Evolutionary conservation across 768 basidiomycete species (phyloP).

Genomic region (button mushroom (Agaricus bisporus)): DNA sequence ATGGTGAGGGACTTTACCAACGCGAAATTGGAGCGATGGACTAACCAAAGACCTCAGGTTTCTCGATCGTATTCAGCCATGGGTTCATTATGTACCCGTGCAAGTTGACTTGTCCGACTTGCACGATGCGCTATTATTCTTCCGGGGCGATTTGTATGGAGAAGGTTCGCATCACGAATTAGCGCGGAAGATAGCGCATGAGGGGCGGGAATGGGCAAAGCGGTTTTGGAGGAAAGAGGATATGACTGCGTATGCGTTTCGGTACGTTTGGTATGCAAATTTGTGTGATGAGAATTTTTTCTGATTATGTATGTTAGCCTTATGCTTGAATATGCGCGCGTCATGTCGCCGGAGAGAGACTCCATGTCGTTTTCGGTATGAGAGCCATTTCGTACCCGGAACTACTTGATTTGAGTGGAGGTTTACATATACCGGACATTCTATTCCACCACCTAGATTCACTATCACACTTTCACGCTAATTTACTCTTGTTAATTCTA

Average conservation of each 20-base stretch:
- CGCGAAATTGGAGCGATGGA: not conserved
- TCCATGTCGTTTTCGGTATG: conserved; percentile 24
- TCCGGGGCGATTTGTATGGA: conserved; percentile 56
- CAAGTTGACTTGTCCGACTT: conserved; percentile 61
- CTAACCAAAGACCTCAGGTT: conserved; percentile 28
- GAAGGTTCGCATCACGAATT: conserved; percentile 55
- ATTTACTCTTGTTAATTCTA: too few species aligned
- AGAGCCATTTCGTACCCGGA: not conserved
- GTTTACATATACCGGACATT: not conserved
- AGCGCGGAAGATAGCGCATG: conserved; percentile 45
- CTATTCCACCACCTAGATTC: too few species aligned
- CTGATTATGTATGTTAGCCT: conserved; percentile 2
- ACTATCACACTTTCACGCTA: too few species aligned
- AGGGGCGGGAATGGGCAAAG: conserved; percentile 52
- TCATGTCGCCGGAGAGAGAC: conserved; percentile 37
- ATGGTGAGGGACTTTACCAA: conserved; percentile 36
- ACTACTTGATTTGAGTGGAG: not conserved
- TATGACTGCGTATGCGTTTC: conserved; percentile 50
- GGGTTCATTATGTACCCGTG: conserved; percentile 73
- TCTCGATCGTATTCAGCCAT: conserved; percentile 48
- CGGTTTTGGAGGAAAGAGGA: conserved; percentile 57
- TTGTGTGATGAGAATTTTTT: not conserved
- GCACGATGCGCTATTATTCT: conserved; percentile 68
- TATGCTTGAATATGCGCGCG: conserved; percentile 40
- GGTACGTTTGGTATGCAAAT: conserved; percentile 26